Percentiles rank a stretch among this genome's conserved stretches.
These are phyloP conservation scores for Capronia americana DNA, from an alignment of 2,329 filamentous ascomycete species.

Conservation along the genomic window DNA sequence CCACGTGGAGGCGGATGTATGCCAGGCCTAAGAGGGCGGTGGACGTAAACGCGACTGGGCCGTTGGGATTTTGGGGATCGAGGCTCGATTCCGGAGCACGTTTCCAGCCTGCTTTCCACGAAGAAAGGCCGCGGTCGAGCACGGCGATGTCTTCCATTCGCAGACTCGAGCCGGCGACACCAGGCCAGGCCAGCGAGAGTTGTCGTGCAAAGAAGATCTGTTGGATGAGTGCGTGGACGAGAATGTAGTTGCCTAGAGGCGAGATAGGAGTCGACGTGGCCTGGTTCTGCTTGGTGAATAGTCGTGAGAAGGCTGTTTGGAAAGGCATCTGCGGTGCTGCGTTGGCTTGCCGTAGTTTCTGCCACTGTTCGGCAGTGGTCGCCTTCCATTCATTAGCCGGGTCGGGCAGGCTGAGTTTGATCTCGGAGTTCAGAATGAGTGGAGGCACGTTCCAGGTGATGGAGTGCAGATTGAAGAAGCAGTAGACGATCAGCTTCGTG, in stretches of 20 bases:
- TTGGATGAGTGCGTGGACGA: conserved; percentile 62
- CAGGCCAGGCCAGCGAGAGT: conserved; percentile 53
- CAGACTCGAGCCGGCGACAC: conserved; percentile 51
- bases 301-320: conserved; percentile 53
- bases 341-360: conserved; percentile 42
- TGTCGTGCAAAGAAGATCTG: conserved; percentile 61
- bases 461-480: conserved; percentile 66
- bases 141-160: conserved; percentile 53
- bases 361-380: conserved; percentile 58
- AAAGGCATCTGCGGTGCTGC: conserved; percentile 44
- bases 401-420: conserved; percentile 62
- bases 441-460: conserved; percentile 68
- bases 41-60: conserved; percentile 61
- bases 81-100: conserved; percentile 60
- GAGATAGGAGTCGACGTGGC: conserved; percentile 49
- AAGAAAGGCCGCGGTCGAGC: conserved; percentile 55
- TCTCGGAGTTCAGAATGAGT: conserved; percentile 61
- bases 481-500: conserved; percentile 64
- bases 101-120: conserved; percentile 62
- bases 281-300: conserved; percentile 50
- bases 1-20: conserved; percentile 56
- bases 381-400: conserved; percentile 64
- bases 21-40: conserved; percentile 56
- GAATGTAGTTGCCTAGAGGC: conserved; percentile 60
- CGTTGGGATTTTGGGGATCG: conserved; percentile 60